Conservation (phyloP, 202 grass and related monocot species). For the Brachypodium distachyon region DNA sequence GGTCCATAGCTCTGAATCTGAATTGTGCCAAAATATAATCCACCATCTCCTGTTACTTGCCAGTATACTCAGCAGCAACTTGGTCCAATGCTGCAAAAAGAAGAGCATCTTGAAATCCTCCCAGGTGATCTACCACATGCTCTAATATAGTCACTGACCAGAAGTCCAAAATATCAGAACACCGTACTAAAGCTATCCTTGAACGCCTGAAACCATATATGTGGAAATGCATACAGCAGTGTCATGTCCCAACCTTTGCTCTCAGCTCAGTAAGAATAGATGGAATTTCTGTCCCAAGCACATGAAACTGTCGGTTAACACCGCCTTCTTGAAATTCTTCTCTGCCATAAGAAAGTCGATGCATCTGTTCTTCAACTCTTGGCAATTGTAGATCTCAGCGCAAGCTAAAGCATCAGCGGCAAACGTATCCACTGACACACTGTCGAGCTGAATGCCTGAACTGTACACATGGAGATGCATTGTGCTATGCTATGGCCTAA, state of each 20-base stretch:
- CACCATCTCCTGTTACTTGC: background rate
- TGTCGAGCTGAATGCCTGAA: too few species aligned
- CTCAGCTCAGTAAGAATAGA: conserved; percentile 14
- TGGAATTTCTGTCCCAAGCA: background rate
- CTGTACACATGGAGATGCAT: background rate
- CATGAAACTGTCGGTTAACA: background rate
- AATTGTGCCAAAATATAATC: background rate
- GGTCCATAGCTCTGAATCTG: background rate
- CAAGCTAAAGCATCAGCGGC: background rate
- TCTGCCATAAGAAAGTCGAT: conserved; percentile 2
- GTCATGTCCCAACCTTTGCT: background rate
- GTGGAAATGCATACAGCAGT: background rate
- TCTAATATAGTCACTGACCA: background rate
- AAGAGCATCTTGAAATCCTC: background rate
- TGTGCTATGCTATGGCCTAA: background rate
- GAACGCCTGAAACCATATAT: background rate
- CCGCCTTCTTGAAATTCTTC: background rate
- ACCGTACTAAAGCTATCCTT: background rate
- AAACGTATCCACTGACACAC: background rate
- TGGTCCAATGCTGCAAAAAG: background rate
- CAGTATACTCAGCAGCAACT: background rate
- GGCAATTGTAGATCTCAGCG: conserved; percentile 18
- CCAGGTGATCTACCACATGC: background rate
- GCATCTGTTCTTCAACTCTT: conserved; percentile 12
- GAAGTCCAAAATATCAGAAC: background rate